Evolutionary conservation across 2,329 filamentous ascomycete species (phyloP), one percentile per base, ranked within the genome.

Genomic region (Penicillium sp.): DNA sequence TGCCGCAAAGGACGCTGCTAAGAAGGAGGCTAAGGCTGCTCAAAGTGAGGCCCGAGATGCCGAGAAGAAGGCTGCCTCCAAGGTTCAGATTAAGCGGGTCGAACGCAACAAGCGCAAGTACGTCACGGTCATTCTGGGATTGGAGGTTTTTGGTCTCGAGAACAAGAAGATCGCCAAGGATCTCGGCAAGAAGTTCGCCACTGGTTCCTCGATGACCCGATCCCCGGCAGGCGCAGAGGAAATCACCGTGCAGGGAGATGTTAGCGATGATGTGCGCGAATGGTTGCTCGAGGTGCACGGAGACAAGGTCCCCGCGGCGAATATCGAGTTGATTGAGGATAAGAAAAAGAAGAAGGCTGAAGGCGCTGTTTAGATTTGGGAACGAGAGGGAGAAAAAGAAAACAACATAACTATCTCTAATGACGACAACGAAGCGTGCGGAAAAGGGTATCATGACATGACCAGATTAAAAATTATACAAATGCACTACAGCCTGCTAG

Each of bases 61-160:
- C 23, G 90, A 92, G 70, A 86, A 88, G 68, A 88, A 93, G 63
- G 90, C 90, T 34, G 85, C 88, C 55, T 89, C 88, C 60, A 88
- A 91, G 68, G 79, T 99, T 49, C 86, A 85, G 52, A 96, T 99
- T 77, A 96, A 96, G 82, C 89, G 94, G 24, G 94, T 99, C 65
- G 94, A 97, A 80, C 86, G 94, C 58, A 97, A 96, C 76, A 99
- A 99, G 82, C 85, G 94, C 68, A 99, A 99, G 78, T 95, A 86
- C 70, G 92, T 99, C 49, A 99, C 94, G 0, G 87, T 92, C 15
- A 86, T 99, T n/a, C 85, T 85, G 6, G 94, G 94, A 0, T 80
- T 99, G 18, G 94, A 99, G 72, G 85, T 87, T 0, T 95, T 96
- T 67, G 90, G 90, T 0, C 74, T 97, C 39, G 93, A 97, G 51